These are phyloP conservation scores for Diaporthe australafricana DNA, from an alignment of 2,329 filamentous ascomycete genomes.

Conservation along the genomic window DNA sequence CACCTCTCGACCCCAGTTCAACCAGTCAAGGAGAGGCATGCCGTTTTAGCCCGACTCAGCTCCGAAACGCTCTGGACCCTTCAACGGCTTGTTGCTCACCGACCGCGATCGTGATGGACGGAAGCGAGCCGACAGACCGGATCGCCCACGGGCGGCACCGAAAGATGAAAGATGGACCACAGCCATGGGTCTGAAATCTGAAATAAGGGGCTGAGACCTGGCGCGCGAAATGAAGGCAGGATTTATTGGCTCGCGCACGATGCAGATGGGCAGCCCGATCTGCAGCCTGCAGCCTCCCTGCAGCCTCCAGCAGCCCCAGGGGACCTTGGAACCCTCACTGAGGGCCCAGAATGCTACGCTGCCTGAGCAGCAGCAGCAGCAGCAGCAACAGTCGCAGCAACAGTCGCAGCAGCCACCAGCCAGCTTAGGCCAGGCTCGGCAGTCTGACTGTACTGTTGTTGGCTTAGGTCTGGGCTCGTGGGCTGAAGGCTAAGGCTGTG, in stretches of 20 bases:
- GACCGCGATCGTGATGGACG: constrained; percentile 14
- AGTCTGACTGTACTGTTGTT: neutral
- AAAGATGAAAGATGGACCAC: neutral
- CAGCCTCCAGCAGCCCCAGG: neutral
- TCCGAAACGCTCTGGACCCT: constrained; percentile 15
- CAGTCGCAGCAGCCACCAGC: too few relatives aligned
- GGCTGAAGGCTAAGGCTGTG: neutral
- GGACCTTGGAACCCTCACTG: too few relatives aligned
- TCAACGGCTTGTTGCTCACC: neutral
- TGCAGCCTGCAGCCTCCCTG: constrained; percentile 16
- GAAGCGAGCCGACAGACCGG: neutral
- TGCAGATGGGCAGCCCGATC: constrained; percentile 10
- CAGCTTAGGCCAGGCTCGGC: neutral
- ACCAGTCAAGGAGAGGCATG: too few relatives aligned
- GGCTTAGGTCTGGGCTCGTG: neutral
- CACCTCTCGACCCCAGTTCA: too few relatives aligned
- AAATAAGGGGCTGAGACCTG: constrained; percentile 8
- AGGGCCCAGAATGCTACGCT: too few relatives aligned
- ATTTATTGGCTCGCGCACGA: constrained; percentile 6
- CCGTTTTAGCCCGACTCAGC: constrained; percentile 23
- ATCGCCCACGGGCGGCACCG: constrained; percentile 13
- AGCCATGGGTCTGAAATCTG: constrained; percentile 7
- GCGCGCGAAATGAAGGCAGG: neutral
- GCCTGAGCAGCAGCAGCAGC: too few relatives aligned
- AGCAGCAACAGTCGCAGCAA: neutral